These are phyloP conservation scores for Ceratocystis harringtonii DNA, from an alignment of 2,329 filamentous ascomycete species.

Conservation along the genomic window DNA sequence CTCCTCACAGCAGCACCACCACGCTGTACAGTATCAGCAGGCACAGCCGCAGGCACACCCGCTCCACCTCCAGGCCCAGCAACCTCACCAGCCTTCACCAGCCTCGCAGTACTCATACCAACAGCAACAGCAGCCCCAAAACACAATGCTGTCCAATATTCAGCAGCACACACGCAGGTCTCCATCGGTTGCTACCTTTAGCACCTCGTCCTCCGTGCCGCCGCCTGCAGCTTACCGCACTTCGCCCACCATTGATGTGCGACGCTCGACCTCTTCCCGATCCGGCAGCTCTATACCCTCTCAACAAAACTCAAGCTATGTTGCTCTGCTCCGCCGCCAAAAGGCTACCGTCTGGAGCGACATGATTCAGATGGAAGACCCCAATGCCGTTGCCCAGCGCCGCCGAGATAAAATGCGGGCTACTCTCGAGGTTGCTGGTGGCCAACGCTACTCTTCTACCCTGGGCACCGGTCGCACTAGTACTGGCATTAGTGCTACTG, in stretches of 20 bases:
- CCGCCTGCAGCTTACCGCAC: constrained; percentile 43
- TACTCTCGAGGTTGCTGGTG: constrained; percentile 64
- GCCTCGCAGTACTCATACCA: constrained; percentile 9
- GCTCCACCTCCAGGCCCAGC: constrained; percentile 11
- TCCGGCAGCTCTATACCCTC: constrained; percentile 38
- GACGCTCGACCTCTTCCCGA: constrained; percentile 67
- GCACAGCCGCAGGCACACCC: constrained; percentile 10
- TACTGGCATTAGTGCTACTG: constrained; percentile 45
- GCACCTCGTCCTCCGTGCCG: constrained; percentile 54
- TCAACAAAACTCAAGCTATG: constrained; percentile 57
- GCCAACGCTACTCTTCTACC: constrained; percentile 29
- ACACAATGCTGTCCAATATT: constrained; percentile 19
- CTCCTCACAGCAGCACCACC: constrained; percentile 14
- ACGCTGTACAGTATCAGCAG: constrained; percentile 8
- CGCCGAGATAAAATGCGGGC: constrained; percentile 77
- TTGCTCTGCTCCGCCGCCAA: constrained; percentile 88
- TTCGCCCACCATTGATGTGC: constrained; percentile 42
- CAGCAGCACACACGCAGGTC: constrained; percentile 37
- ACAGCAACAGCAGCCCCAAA: constrained; percentile 25
- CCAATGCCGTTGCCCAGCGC: constrained; percentile 66
- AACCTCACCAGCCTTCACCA: background rate
- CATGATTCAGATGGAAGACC: constrained; percentile 81
- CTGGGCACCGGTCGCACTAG: constrained; percentile 38
- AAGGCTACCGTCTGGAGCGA: constrained; percentile 99
- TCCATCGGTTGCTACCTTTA: constrained; percentile 52